These are phyloP conservation scores for Apiospora arundinis DNA, from an alignment of 2,329 filamentous ascomycete genomes.

Conservation along the genomic window DNA sequence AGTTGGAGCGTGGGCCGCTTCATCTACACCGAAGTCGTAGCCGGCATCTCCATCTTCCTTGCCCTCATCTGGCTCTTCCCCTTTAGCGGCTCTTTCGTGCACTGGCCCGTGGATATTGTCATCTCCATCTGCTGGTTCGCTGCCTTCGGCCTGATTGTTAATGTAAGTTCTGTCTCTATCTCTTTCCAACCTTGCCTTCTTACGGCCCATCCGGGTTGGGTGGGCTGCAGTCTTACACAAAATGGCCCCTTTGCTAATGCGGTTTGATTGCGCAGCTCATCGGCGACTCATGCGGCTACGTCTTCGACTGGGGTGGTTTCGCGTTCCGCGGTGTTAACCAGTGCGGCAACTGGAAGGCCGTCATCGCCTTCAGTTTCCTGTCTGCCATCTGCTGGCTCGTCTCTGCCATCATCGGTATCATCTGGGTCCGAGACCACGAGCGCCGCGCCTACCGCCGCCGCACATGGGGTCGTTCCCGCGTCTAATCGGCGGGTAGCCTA, in stretches of 20 bases:
- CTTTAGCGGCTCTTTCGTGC: conserved; percentile 69
- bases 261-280: not conserved
- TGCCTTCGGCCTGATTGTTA: conserved; percentile 69
- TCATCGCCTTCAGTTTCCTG: conserved; percentile 75
- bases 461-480: conserved; percentile 35
- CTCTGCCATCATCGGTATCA: conserved; percentile 63
- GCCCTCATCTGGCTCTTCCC: conserved; percentile 76
- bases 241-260: not conserved
- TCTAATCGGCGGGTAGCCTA: conserved; percentile 29
- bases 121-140: conserved; percentile 75
- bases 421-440: conserved; percentile 57
- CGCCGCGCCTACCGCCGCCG: conserved; percentile 40
- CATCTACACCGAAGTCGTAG: conserved; percentile 78
- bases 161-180: conserved; percentile 52
- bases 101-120: conserved; percentile 75
- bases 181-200: too few relatives aligned
- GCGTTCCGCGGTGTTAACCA: conserved; percentile 50
- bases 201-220: too few relatives aligned
- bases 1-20: conserved; percentile 67
- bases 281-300: conserved; percentile 55
- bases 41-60: conserved; percentile 72
- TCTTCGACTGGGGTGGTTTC: conserved; percentile 67
- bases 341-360: conserved; percentile 75
- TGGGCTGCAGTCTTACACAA: too few relatives aligned
- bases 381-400: conserved; percentile 74